Evolutionary conservation across 768 basidiomycete genomes (phyloP).

Genomic region (Lentinula aciculospora): DNA sequence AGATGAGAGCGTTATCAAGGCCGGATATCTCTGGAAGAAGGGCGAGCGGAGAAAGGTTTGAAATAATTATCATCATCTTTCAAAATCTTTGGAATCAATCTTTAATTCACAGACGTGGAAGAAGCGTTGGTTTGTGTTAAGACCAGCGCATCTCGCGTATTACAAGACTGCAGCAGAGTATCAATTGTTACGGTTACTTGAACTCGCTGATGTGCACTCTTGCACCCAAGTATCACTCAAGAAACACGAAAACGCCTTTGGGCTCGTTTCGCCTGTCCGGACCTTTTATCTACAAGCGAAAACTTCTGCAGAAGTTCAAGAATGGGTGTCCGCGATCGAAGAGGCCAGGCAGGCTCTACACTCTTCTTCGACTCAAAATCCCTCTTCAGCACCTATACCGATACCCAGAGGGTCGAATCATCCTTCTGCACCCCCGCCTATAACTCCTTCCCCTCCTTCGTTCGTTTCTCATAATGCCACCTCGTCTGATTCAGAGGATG

Average conservation of each 20-base stretch:
- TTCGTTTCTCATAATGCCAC: constrained; percentile 45
- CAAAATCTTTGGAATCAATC: constrained; percentile 4
- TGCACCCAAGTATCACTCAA: constrained; percentile 86
- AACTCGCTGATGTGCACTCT: constrained; percentile 84
- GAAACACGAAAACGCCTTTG: constrained; percentile 84
- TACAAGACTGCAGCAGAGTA: constrained; percentile 97
- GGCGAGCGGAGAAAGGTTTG: constrained; percentile 93
- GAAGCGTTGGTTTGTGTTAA: constrained; percentile 96
- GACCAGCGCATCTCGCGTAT: constrained; percentile 88
- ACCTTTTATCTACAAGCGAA: constrained; percentile 91
- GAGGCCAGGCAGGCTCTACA: constrained; percentile 63
- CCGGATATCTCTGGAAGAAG: constrained; percentile 97
- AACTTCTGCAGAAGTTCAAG: constrained; percentile 62
- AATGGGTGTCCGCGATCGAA: constrained; percentile 83
- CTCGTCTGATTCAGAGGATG: constrained; percentile 79
- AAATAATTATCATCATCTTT: constrained; percentile 6
- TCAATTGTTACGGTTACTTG: constrained; percentile 82
- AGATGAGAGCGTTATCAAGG: constrained; percentile 75
- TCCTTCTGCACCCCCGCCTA: constrained; percentile 21
- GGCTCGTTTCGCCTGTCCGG: constrained; percentile 82
- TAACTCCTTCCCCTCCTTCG: constrained; percentile 45
- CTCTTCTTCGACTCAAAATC: constrained; percentile 55
- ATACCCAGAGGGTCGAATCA: constrained; percentile 33
- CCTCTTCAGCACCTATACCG: constrained; percentile 44
- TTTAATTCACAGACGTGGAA: constrained; percentile 86